Percentiles rank a stretch among this genome's conserved stretches.
These are phyloP conservation scores for Graphilbum sp. DNA, from an alignment of 2,329 filamentous ascomycete species.

Conservation along the genomic window DNA sequence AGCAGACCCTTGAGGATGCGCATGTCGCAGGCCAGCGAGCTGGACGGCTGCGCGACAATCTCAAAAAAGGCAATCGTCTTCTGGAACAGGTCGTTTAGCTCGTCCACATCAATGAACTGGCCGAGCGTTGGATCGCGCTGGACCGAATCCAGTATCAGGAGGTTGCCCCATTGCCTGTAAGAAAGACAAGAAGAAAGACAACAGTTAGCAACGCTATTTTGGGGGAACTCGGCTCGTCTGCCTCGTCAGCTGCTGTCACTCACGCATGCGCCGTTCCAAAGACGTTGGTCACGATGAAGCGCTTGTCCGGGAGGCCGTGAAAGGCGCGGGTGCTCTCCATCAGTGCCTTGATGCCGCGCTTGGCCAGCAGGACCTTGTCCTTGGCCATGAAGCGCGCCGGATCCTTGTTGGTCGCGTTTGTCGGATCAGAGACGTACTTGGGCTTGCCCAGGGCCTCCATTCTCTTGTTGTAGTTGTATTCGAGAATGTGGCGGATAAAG, in stretches of 20 bases:
- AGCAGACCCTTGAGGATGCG: conserved; percentile 47
- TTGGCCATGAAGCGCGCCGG: neutral
- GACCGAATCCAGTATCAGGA: conserved; percentile 75
- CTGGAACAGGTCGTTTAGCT: conserved; percentile 44
- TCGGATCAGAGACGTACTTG: neutral
- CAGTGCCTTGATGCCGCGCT: conserved; percentile 53
- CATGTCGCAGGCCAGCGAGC: conserved; percentile 57
- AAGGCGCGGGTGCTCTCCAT: conserved; percentile 79
- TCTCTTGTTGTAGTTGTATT: conserved; percentile 25
- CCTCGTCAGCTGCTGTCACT: no score
- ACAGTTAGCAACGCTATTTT: neutral
- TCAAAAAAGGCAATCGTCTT: conserved; percentile 65
- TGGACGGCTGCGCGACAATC: conserved; percentile 54
- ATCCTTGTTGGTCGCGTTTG: neutral
- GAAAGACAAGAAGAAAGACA: no score
- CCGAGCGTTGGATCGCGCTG: conserved; percentile 50
- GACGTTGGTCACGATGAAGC: conserved; percentile 83
- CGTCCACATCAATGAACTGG: conserved; percentile 35
- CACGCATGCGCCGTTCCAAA: conserved; percentile 95
- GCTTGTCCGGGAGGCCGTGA: conserved; percentile 40
- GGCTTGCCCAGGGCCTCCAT: conserved; percentile 17
- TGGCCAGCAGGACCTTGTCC: conserved; percentile 30
- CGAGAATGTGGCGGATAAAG: conserved; percentile 43
- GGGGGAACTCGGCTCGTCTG: no score
- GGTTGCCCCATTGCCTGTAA: conserved; percentile 87